A percentile compares a stretch with the other conserved stretches of the same genome.
Evolutionary conservation across 1,139 yeast genomes (phyloP).

Genomic region (Saccharomyces hybrid): DNA sequence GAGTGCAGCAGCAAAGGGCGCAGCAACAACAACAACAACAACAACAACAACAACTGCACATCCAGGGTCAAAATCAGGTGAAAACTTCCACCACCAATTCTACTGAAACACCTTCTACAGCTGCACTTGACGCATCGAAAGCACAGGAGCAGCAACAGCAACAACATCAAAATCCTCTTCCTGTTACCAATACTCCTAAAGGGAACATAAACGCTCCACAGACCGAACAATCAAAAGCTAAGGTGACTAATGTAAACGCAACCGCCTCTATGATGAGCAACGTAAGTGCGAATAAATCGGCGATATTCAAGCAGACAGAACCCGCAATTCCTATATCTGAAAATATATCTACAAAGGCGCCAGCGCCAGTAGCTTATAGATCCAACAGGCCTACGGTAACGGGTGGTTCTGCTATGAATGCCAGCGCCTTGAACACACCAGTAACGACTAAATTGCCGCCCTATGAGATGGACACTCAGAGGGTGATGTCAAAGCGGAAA

Average conservation of each 20-base stretch:
- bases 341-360: conserved; percentile 56
- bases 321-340: conserved; percentile 70
- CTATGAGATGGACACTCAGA: conserved; percentile 73
- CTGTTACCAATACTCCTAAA: conserved; percentile 6
- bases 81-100: conserved; percentile 4
- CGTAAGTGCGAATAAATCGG: conserved; percentile 29
- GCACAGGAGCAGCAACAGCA: conserved; percentile 13
- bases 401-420: conserved; percentile 77
- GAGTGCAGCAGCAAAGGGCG: conserved; percentile 17
- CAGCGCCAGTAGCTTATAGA: conserved; percentile 54
- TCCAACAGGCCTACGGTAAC: conserved; percentile 72
- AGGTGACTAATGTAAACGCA: conserved; percentile 38
- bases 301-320: conserved; percentile 57
- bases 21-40: conserved; percentile 21
- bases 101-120: conserved; percentile 7
- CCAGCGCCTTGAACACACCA: conserved; percentile 63
- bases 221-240: conserved; percentile 11
- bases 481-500: conserved; percentile 84
- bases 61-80: conserved; percentile 6
- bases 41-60: conserved; percentile 18
- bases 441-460: conserved; percentile 70
- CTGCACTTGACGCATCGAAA: conserved; percentile 8
- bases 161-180: neutral
- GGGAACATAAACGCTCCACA: conserved; percentile 14
- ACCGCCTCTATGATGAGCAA: conserved; percentile 34